phyloP scores from a whole-genome alignment of 768 basidiomycete species.

The Strobilomyces echinocephalus region DNA sequence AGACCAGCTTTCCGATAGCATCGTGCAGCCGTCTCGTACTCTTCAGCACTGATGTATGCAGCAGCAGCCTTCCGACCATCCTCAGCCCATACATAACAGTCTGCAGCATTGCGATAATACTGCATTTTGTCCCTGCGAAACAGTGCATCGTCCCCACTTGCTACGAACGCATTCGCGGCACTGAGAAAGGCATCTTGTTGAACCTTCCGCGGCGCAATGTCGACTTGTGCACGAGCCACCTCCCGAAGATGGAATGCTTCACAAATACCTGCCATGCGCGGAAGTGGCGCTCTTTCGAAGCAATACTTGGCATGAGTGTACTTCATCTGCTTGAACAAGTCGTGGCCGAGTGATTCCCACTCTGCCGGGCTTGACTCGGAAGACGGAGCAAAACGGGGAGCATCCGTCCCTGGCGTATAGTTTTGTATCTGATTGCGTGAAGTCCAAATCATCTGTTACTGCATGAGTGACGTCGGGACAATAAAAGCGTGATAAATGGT shows the following conservation, averaged over 20 bases:
- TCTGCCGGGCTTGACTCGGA: slow-evolving; percentile 41
- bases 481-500: not conserved
- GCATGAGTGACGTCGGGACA: not conserved
- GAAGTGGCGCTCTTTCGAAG: slow-evolving; percentile 43
- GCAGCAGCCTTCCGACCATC: slow-evolving; percentile 42
- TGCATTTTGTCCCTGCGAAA: slow-evolving; percentile 24
- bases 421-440: slow-evolving; percentile 42
- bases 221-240: slow-evolving; percentile 36
- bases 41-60: slow-evolving; percentile 37
- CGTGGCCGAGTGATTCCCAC: slow-evolving; percentile 39
- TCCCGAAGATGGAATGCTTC: slow-evolving; percentile 53
- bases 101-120: slow-evolving; percentile 42
- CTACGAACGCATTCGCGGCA: slow-evolving; percentile 49
- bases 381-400: slow-evolving; percentile 50
- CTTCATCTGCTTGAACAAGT: slow-evolving; percentile 36
- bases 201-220: slow-evolving; percentile 21
- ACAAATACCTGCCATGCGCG: slow-evolving; percentile 42
- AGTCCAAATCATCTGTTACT: slow-evolving; percentile 48
- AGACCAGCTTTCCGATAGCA: slow-evolving; percentile 44
- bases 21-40: slow-evolving; percentile 41
- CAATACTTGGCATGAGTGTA: slow-evolving; percentile 54
- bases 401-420: slow-evolving; percentile 43
- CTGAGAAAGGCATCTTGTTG: slow-evolving; percentile 35
- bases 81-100: slow-evolving; percentile 41
- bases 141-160: slow-evolving; percentile 34